phyloP scores from a whole-genome alignment of 257 asterid species.

The Fraxinus anomala region DNA sequence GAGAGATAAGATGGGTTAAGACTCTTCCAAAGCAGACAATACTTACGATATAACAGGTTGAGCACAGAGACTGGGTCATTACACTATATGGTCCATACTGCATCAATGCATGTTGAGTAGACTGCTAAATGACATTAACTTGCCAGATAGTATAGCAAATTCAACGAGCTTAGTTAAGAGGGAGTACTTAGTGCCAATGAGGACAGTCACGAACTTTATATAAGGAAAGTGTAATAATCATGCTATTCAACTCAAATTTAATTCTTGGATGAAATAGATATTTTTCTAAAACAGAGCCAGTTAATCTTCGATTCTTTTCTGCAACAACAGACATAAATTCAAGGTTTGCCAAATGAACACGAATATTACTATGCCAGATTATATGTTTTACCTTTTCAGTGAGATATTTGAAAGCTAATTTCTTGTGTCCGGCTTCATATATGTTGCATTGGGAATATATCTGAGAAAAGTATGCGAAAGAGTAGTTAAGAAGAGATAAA shows the following conservation, averaged over 20 bases:
- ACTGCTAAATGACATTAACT: too few relatives aligned
- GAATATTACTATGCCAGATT: background rate
- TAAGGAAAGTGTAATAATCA: background rate
- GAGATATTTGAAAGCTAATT: conserved; percentile 71
- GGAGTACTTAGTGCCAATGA: background rate
- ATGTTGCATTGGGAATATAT: conserved; percentile 82
- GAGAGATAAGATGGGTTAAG: too few relatives aligned
- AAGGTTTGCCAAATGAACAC: background rate
- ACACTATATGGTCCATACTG: too few relatives aligned
- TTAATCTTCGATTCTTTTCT: background rate
- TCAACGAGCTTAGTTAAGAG: too few relatives aligned
- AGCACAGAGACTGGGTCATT: too few relatives aligned
- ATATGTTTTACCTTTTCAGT: conserved; percentile 63
- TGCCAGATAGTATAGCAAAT: too few relatives aligned
- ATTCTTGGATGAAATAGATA: background rate
- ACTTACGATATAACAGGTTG: too few relatives aligned
- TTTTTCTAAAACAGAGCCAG: background rate
- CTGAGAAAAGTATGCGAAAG: conserved; percentile 34
- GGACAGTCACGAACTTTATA: background rate
- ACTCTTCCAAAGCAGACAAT: too few relatives aligned
- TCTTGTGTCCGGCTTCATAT: conserved; percentile 90
- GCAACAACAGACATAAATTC: background rate
- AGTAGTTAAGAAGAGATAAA: background rate
- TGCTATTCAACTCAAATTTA: background rate
- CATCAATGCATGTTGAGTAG: too few relatives aligned